Evolutionary conservation across 1,139 yeast species (phyloP).

Genomic region (Wickerhamomyces sp.): DNA sequence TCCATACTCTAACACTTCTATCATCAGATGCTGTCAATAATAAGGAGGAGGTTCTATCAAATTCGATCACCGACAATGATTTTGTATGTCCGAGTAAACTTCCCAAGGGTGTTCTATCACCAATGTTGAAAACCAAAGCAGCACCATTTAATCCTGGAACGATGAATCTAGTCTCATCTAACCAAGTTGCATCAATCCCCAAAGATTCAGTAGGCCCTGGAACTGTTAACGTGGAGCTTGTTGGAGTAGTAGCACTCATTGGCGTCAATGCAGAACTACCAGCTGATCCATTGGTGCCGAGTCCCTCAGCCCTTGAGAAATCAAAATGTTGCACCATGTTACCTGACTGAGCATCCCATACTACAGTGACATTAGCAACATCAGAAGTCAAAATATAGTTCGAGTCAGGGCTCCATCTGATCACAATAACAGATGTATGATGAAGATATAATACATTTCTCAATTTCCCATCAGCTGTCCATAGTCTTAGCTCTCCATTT

Average conservation of each 20-base stretch:
- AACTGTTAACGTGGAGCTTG: background rate
- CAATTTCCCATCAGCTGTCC: constrained; percentile 64
- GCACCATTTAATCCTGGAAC: constrained; percentile 54
- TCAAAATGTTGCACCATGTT: constrained; percentile 42
- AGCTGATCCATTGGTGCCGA: too few species aligned
- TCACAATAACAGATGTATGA: constrained; percentile 44
- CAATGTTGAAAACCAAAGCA: constrained; percentile 55
- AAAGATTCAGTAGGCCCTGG: constrained; percentile 18
- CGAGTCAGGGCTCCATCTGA: constrained; percentile 46
- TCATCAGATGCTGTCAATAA: constrained; percentile 80
- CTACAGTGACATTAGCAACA: constrained; percentile 35
- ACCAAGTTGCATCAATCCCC: constrained; percentile 66
- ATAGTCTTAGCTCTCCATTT: constrained; percentile 62
- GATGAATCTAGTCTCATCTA: constrained; percentile 65
- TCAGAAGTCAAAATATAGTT: constrained; percentile 31
- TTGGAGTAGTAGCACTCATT: background rate
- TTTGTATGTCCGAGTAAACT: constrained; percentile 65
- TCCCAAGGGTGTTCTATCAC: constrained; percentile 50
- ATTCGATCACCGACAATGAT: constrained; percentile 51
- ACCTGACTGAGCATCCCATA: constrained; percentile 53
- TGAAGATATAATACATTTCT: constrained; percentile 55
- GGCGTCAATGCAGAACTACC: background rate
- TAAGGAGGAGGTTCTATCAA: constrained; percentile 45
- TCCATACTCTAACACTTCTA: constrained; percentile 67
- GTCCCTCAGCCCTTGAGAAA: constrained; percentile 11